Conservation (phyloP, 768 basidiomycete genomes). For the Termitomyces sp. region DNA sequence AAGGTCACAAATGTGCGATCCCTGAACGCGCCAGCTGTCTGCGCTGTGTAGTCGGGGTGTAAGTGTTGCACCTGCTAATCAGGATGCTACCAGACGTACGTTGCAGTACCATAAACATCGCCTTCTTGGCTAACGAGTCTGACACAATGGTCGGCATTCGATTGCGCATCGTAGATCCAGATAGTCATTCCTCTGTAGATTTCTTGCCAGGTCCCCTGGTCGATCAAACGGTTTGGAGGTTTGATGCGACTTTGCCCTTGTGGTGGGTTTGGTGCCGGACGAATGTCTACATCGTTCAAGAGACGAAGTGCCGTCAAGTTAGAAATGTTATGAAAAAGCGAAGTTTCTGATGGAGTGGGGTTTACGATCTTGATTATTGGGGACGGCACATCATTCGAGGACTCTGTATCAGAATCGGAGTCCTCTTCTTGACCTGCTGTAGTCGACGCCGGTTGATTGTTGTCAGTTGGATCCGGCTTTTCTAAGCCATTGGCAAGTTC, state of each 20-base stretch:
- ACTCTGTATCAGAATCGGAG: constrained; percentile 33
- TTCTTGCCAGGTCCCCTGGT: constrained; percentile 68
- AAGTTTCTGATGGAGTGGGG: constrained; percentile 35
- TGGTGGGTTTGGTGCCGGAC: constrained; percentile 46
- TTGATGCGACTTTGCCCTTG: constrained; percentile 41
- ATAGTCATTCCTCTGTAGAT: constrained; percentile 63
- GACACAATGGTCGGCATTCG: constrained; percentile 64
- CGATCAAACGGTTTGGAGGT: constrained; percentile 57
- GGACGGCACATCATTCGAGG: constrained; percentile 23
- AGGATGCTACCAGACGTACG: constrained; percentile 42
- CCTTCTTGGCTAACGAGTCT: constrained; percentile 60
- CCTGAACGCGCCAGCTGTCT: constrained; percentile 79
- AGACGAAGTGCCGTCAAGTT: constrained; percentile 67
- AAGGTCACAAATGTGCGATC: constrained; percentile 66
- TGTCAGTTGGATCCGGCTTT: constrained; percentile 1
- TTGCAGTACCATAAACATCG: constrained; percentile 74
- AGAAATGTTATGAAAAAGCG: constrained; percentile 46
- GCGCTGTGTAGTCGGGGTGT: constrained; percentile 40
- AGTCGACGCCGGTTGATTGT: not conserved
- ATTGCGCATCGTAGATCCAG: constrained; percentile 73
- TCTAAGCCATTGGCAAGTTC: constrained; percentile 40
- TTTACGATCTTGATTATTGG: constrained; percentile 52
- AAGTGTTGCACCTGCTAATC: not conserved
- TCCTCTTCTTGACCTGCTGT: constrained; percentile 22
- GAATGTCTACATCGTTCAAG: constrained; percentile 69